Conservation (phyloP, 441 rosid genomes). For the Gossypium davidsonii region DNA sequence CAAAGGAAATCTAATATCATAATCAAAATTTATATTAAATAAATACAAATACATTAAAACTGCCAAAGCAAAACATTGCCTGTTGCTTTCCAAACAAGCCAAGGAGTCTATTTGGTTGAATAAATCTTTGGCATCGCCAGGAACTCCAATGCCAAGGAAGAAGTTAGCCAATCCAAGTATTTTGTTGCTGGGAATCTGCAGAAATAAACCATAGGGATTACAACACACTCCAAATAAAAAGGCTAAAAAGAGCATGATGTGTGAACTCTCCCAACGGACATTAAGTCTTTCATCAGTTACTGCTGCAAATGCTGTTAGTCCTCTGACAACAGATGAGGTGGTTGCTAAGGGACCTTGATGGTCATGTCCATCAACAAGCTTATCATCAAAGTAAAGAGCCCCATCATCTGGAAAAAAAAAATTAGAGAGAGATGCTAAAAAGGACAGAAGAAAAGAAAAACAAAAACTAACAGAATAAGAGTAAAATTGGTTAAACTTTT, state of each 20-base stretch:
- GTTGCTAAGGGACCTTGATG: conserved; percentile 64
- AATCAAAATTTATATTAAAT: not conserved
- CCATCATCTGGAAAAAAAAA: conserved; percentile 56
- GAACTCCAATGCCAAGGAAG: conserved; percentile 78
- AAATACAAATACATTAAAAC: not conserved
- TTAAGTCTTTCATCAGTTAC: conserved; percentile 49
- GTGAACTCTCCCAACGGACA: conserved; percentile 34
- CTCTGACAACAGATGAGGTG: conserved; percentile 77
- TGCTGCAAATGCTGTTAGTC: conserved; percentile 61
- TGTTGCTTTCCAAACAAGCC: conserved; percentile 70
- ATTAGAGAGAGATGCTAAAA: not conserved
- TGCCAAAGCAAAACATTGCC: conserved; percentile 33
- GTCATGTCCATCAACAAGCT: conserved; percentile 42
- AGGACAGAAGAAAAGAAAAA: not conserved
- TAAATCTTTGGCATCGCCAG: conserved; percentile 75
- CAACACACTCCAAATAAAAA: conserved; percentile 10
- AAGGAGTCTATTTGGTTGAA: conserved; percentile 83
- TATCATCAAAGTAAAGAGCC: conserved; percentile 74
- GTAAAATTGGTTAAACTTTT: not conserved
- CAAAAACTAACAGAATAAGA: not conserved
- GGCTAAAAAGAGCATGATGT: conserved; percentile 6
- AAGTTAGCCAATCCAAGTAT: conserved; percentile 81
- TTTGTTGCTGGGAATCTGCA: conserved; percentile 73
- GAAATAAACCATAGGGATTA: conserved; percentile 25
- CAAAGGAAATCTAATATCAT: not conserved